A percentile compares a stretch with the other conserved stretches of the same genome.
phyloP scores from a whole-genome alignment of 192 early-diverging fungal species.

The Funneliformis mosseae region DNA sequence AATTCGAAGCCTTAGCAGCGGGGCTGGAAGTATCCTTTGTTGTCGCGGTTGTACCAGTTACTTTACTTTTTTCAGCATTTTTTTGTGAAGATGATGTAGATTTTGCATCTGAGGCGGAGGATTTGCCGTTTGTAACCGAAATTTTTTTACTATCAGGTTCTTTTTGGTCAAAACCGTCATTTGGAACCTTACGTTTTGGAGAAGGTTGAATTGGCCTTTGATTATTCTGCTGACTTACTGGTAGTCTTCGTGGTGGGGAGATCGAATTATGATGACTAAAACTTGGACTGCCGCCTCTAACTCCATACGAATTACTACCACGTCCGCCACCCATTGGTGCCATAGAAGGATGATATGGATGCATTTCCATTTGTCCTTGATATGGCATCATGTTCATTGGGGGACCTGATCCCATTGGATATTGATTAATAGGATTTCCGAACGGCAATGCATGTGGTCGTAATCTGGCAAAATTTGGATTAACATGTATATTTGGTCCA shows the following conservation, averaged over 20 bases:
- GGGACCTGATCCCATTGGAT: slow-evolving; percentile 2
- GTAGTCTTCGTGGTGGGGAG: neutral
- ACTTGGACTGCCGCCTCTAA: neutral
- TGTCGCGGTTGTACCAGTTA: neutral
- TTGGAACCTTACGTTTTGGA: slow-evolving; percentile 1
- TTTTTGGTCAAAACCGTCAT: slow-evolving; percentile 9
- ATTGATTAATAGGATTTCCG: neutral
- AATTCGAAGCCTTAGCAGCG: neutral
- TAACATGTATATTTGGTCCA: slow-evolving; percentile 21
- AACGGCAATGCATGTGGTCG: slow-evolving; percentile 6
- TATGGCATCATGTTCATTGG: slow-evolving; percentile 24
- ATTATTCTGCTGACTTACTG: neutral
- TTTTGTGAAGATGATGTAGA: neutral
- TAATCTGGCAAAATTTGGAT: slow-evolving; percentile 24
- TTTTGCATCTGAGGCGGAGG: neutral
- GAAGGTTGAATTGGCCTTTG: neutral
- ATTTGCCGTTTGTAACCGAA: neutral
- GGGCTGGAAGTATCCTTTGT: neutral
- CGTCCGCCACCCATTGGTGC: neutral
- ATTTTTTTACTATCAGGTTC: neutral
- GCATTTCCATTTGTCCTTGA: slow-evolving; percentile 18
- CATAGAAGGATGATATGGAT: slow-evolving; percentile 5
- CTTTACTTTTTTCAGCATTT: neutral
- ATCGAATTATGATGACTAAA: slow-evolving; percentile 1
- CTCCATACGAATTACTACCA: neutral